These are phyloP conservation scores for Taiwanofungus camphoratus DNA, from an alignment of 1,284 basidiomycete species.

Conservation along the genomic window DNA sequence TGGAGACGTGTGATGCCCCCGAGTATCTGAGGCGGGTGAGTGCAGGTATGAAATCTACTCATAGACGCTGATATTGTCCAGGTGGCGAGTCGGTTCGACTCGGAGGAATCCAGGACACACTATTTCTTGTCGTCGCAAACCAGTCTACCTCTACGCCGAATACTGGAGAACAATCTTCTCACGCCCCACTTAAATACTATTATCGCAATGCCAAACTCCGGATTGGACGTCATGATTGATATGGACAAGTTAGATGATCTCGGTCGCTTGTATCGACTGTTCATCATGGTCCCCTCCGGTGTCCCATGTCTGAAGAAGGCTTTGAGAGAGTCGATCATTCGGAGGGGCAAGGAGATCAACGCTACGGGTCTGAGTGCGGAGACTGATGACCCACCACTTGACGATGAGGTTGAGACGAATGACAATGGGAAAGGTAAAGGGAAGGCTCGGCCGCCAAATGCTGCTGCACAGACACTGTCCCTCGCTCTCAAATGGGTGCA, in stretches of 20 bases:
- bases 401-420: conserved; percentile 37
- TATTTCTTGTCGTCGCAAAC: conserved; percentile 87
- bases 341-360: conserved; percentile 82
- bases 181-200: conserved; percentile 73
- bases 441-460: conserved; percentile 42
- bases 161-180: conserved; percentile 78
- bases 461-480: conserved; percentile 40
- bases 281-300: conserved; percentile 67
- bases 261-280: conserved; percentile 77
- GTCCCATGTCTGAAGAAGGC: conserved; percentile 61
- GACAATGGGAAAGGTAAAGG: conserved; percentile 53
- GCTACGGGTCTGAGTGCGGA: conserved; percentile 29
- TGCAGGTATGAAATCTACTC: neutral
- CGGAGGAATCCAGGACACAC: conserved; percentile 84
- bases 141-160: conserved; percentile 59
- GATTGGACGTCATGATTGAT: conserved; percentile 87
- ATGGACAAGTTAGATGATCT: conserved; percentile 75
- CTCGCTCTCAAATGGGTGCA: conserved; percentile 92
- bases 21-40: conserved; percentile 79
- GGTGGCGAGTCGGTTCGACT: conserved; percentile 79
- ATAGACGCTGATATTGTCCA: conserved; percentile 30
- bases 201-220: conserved; percentile 80
- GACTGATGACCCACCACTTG: conserved; percentile 29
- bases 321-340: conserved; percentile 72
- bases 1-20: conserved; percentile 75